phyloP scores from a whole-genome alignment of 805 yeast genomes.

The Metschnikowia gruessii region DNA sequence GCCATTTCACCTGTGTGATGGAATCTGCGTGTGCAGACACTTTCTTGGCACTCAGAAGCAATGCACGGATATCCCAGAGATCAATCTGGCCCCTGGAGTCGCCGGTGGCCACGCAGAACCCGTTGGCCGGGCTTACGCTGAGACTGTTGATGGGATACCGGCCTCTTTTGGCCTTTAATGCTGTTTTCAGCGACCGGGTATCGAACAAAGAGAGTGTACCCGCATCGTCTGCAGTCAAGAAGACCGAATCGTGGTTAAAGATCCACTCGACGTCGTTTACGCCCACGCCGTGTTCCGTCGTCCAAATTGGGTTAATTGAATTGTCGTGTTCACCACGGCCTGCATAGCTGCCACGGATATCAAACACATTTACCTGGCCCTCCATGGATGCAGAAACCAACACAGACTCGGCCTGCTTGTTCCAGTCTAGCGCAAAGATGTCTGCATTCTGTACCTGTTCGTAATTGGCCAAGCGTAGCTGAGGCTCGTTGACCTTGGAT shows the following conservation, averaged over 20 bases:
- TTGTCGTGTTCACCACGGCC: background rate
- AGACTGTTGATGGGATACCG: slow-evolving; percentile 53
- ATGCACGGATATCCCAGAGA: slow-evolving; percentile 63
- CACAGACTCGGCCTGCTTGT: slow-evolving; percentile 54
- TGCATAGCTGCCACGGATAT: slow-evolving; percentile 40
- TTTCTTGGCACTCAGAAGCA: slow-evolving; percentile 11
- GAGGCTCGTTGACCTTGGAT: slow-evolving; percentile 42
- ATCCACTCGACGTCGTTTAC: slow-evolving; percentile 75
- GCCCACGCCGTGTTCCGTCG: slow-evolving; percentile 32
- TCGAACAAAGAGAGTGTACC: slow-evolving; percentile 24
- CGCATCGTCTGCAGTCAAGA: slow-evolving; percentile 69
- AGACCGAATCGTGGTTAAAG: slow-evolving; percentile 55
- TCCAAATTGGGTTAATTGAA: slow-evolving; percentile 8
- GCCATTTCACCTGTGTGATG: slow-evolving; percentile 72
- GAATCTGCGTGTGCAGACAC: slow-evolving; percentile 47
- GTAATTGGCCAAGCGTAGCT: slow-evolving; percentile 43
- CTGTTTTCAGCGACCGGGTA: slow-evolving; percentile 24
- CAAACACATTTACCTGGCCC: slow-evolving; percentile 67
- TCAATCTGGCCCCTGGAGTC: slow-evolving; percentile 53
- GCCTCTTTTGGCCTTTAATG: slow-evolving; percentile 5
- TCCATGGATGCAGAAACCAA: slow-evolving; percentile 60
- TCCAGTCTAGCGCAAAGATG: slow-evolving; percentile 77
- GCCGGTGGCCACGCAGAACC: slow-evolving; percentile 63
- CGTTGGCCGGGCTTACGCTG: slow-evolving; percentile 56
- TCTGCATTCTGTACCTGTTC: slow-evolving; percentile 38